Evolutionary conservation across 208 protist species (phyloP).

Genomic region (Herpetomonas tarakana): DNA sequence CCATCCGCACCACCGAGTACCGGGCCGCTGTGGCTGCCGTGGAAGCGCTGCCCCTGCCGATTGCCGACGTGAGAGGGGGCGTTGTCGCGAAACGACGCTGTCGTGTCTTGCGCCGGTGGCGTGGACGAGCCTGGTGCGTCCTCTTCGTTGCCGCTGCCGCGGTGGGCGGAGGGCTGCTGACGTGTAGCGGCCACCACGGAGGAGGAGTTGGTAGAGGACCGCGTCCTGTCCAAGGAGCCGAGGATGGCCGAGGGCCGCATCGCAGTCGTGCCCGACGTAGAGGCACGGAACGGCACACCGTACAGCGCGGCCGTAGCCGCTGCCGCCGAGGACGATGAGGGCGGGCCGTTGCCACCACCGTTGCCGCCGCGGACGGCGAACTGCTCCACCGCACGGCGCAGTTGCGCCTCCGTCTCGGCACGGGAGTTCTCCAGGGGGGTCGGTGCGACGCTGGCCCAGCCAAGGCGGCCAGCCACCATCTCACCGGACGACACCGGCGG

Average conservation of each 20-base stretch:
- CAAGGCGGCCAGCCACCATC: not conserved
- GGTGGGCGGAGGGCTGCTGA: no score
- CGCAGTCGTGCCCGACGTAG: constrained; percentile 4
- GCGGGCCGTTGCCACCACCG: not conserved
- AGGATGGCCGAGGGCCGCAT: constrained; percentile 38
- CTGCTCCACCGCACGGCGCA: constrained; percentile 1
- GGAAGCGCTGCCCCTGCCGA: no score
- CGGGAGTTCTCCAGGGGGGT: constrained; percentile 12
- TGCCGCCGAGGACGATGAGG: not conserved
- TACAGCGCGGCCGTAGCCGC: no score
- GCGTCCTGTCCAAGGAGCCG: constrained; percentile 21
- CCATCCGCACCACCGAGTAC: no score
- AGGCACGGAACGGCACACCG: not conserved
- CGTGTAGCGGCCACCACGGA: no score
- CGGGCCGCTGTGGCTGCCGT: no score
- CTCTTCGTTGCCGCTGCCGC: no score
- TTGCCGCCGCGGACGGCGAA: constrained; percentile 1
- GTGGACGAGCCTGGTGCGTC: no score
- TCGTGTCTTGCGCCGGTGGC: no score
- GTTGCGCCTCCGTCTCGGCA: constrained; percentile 5
- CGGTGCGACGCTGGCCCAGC: constrained; percentile 5
- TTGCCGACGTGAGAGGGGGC: no score
- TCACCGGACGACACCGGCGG: not conserved
- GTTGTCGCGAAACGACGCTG: no score
- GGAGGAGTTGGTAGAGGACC: no score